Percentiles rank a stretch among this genome's conserved stretches.
These are phyloP conservation scores for Phytophthora litchii DNA, from an alignment of 352 stramenopile species.

Conservation along the genomic window DNA sequence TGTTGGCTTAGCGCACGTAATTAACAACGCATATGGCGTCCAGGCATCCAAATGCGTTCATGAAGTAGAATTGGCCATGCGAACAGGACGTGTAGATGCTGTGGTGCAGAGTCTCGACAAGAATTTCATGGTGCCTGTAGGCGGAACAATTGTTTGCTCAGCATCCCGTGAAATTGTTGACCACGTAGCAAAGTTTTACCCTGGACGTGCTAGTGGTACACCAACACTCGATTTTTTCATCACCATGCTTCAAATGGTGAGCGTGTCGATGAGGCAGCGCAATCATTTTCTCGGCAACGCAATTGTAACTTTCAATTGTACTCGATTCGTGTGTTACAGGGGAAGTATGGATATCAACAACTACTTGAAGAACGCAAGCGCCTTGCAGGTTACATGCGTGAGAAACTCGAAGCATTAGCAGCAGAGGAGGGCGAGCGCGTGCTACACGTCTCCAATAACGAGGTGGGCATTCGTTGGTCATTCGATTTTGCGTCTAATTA, in stretches of 20 bases:
- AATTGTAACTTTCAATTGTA: constrained; percentile 3
- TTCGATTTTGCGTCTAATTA: background rate
- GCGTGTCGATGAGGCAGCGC: constrained; percentile 16
- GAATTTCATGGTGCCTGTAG: constrained; percentile 99
- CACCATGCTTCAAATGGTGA: constrained; percentile 97
- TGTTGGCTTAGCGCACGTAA: constrained; percentile 86
- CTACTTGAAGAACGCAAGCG: constrained; percentile 89
- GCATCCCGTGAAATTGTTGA: constrained; percentile 78
- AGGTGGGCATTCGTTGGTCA: constrained; percentile 37
- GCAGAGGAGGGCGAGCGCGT: constrained; percentile 90
- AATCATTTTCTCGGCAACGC: background rate
- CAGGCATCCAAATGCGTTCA: constrained; percentile 95
- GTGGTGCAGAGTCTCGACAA: constrained; percentile 99
- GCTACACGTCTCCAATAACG: constrained; percentile 92
- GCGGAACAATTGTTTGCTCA: constrained; percentile 87
- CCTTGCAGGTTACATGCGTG: constrained; percentile 76
- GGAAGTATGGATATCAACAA: constrained; percentile 83
- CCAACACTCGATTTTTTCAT: constrained; percentile 98
- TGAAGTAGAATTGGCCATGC: constrained; percentile 90
- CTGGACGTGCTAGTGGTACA: constrained; percentile 94
- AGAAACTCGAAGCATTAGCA: constrained; percentile 77
- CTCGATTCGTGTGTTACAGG: constrained; percentile 28
- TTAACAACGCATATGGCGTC: constrained; percentile 99
- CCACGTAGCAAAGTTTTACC: constrained; percentile 94
- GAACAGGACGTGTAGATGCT: constrained; percentile 93